Evolutionary conservation across 371 early-diverging fungal genomes (phyloP).

Genomic region (Mucor velutinosus): DNA sequence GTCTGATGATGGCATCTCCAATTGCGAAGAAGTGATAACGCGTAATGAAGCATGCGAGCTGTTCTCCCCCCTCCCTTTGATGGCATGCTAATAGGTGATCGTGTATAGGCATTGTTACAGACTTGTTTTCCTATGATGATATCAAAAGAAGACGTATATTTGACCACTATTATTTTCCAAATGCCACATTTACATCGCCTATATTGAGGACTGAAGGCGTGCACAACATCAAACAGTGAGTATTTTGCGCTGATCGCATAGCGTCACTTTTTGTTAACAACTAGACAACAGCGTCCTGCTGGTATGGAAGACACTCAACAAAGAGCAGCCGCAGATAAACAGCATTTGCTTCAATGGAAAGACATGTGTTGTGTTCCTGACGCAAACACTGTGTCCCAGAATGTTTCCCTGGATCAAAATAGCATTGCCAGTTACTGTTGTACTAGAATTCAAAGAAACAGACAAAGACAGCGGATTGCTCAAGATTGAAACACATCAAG

Average conservation of each 20-base stretch:
- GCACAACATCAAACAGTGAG: conserved; percentile 53
- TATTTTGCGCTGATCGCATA: background rate
- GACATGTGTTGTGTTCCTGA: conserved; percentile 39
- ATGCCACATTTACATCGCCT: conserved; percentile 49
- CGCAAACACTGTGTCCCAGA: conserved; percentile 51
- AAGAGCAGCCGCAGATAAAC: conserved; percentile 46
- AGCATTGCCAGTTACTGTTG: conserved; percentile 53
- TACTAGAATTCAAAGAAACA: conserved; percentile 43
- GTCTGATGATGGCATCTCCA: conserved; percentile 12
- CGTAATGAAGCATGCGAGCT: background rate
- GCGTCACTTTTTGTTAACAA: background rate
- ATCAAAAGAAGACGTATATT: conserved; percentile 35
- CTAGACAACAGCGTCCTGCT: conserved; percentile 36
- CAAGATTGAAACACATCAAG: conserved; percentile 53
- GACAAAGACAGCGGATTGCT: conserved; percentile 39
- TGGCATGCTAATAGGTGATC: background rate
- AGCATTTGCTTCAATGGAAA: conserved; percentile 52
- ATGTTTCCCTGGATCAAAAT: conserved; percentile 47
- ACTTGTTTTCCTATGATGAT: conserved; percentile 44
- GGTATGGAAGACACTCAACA: conserved; percentile 57
- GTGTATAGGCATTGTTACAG: conserved; percentile 37
- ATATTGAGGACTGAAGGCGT: conserved; percentile 51
- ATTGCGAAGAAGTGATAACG: conserved; percentile 10
- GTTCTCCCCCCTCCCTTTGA: too few relatives aligned
- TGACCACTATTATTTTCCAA: conserved; percentile 41